Evolutionary conservation across 2,329 filamentous ascomycete species (phyloP), one percentile per base, ranked within the genome.

Genomic region (Fusarium liriodendri): DNA sequence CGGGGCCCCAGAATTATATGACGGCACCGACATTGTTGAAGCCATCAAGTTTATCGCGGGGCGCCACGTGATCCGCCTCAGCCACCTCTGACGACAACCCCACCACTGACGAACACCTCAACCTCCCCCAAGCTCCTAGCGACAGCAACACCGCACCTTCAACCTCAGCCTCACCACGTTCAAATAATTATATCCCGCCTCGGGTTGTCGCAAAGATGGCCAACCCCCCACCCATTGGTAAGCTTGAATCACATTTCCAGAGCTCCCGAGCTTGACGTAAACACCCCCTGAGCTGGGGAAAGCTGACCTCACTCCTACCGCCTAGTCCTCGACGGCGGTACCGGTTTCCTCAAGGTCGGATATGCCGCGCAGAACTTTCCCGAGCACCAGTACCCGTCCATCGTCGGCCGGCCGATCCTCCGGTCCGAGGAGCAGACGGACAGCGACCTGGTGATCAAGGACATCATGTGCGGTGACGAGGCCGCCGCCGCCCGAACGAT

Each of bases 381-480:
- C 84, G 97, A 98, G 87, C 95, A 97, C 85, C 96, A 98, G 86
- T 98, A 95, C 85, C 97, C 97, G 66, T 98, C 96, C 77, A 98
- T 99, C 84, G 95, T 99, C 83, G 97, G 97, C 82, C 94, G 97
- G 79, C 97, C 97, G 61, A 99, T 99, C 85, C 90, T 99, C 81
- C 95, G 97, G 85, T 95, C 95, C 72, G 97, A 99, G 88, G 97
- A 99, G 85, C 89, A 89, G 82, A 88, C 87, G 78, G 85, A 86
- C 82, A 86, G 84, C 81, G 85, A 89, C 81, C 79, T 90, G 87
- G 92, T 90, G 84, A 93, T 91, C 85, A 98, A 98, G 89, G 97
- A 99, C 87, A 98, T 99, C 83, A 99, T 99, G 97, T 98, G 96
- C 86, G 97, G 97, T 83, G 97, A 99, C 86, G 96, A 99, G 86